Evolutionary conservation across 495 filamentous ascomycete species (phyloP), one percentile per base, ranked within the genome.

Genomic region (Annulohypoxylon nitens): DNA sequence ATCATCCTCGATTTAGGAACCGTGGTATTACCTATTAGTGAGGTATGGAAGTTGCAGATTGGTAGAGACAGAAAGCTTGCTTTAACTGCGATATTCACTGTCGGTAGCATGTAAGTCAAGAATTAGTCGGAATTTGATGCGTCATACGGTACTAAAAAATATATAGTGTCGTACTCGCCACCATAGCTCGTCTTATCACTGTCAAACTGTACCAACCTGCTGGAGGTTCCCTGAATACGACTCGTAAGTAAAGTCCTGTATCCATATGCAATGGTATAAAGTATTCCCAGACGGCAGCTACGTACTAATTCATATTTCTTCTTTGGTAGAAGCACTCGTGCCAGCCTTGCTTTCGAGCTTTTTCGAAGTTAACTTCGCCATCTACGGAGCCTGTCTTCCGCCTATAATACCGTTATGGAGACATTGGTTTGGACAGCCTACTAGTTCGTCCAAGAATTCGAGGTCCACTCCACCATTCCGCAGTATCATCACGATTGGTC

Each of bases 11-110:
- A 57, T 33, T n/a, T 57, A 37, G 30, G 30, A 10, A 57, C 53
- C 2, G 30, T 57, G 33, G 5, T 57, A 5, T 57, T 57, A 8
- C 53, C 53, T 2, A 57, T 57, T 37, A 14, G 53, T 18, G 53
- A 57, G n/a, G 53, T 57, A n/a, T 57, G 53, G 53, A 57, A 57
- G 16, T 23, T 57, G 14, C 53, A 57, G 30, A 57, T 57, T 30
- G 53, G 53, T 9, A 37, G n/a, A 20, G 53, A 57, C 14, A 57
- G 30, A 9, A 57, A 57, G 33, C 33, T 57, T 36, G 53, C 53
- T 33, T 57, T 57, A 1, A 57, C 53, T 37, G 53, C 53, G n/a
- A 57, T 57, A 37, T 57, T 57, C n/a, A 36, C 33, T 37, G 53
- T 57, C 53, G 53, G 53, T 57, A 16, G 18, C 4, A n/a, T 37